Evolutionary conservation across 495 filamentous ascomycete genomes (phyloP).

Genomic region (Daldinia caldariorum): DNA sequence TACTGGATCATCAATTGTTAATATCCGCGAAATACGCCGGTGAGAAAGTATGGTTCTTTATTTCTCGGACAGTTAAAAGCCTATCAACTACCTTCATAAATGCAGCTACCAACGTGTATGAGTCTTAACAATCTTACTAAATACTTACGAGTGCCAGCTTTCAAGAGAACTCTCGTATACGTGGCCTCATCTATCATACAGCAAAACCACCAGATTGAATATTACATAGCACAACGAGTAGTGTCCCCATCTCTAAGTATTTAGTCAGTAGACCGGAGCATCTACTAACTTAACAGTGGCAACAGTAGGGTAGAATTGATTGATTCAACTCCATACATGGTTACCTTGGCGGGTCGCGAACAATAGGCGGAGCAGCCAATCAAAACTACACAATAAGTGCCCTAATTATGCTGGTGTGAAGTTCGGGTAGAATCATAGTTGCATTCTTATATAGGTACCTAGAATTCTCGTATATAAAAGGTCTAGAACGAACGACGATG

Average conservation of each 20-base stretch:
- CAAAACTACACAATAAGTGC: not conserved
- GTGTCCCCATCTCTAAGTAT: not conserved
- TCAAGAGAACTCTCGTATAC: slow-evolving; percentile 16
- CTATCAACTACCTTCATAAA: not conserved
- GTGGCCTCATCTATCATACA: slow-evolving; percentile 22
- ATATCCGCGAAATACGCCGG: not conserved
- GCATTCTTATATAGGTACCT: slow-evolving; percentile 2
- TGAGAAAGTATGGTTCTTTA: not conserved
- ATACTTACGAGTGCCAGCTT: slow-evolving; percentile 22
- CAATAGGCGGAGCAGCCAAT: not conserved
- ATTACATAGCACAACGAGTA: not conserved
- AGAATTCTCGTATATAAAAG: slow-evolving; percentile 11
- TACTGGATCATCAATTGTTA: not conserved
- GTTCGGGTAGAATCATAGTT: slow-evolving; percentile 3
- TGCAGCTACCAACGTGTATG: slow-evolving; percentile 1
- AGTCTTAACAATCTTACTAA: slow-evolving; percentile 6
- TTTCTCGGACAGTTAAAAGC: not conserved
- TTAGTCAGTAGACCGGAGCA: not conserved
- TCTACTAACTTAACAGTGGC: not conserved
- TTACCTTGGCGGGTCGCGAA: not conserved
- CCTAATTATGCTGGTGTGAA: not conserved
- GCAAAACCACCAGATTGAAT: not conserved
- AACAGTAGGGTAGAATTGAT: not conserved
- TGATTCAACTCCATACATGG: slow-evolving; percentile 2
- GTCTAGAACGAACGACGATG: slow-evolving; percentile 13